phyloP scores from a whole-genome alignment of 2,329 filamentous ascomycete species.

The Alternaria incomplexa region DNA sequence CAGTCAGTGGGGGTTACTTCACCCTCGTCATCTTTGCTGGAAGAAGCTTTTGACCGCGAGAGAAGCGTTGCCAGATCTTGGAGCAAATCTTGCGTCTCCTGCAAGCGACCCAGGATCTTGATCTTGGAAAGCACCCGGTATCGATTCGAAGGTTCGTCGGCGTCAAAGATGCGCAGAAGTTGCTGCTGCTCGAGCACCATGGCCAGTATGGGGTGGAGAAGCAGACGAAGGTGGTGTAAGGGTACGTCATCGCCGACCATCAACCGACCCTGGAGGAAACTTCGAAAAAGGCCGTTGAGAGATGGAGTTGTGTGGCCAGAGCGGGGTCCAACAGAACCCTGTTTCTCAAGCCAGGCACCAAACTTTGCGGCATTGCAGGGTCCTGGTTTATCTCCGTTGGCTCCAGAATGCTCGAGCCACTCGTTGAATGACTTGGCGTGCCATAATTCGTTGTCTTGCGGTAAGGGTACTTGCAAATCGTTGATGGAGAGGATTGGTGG shows the following conservation, averaged over 20 bases:
- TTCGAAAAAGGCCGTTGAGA: constrained; percentile 7
- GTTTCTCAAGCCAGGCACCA: constrained; percentile 1
- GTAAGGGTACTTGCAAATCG: constrained; percentile 7
- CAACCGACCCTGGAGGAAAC: constrained; percentile 8
- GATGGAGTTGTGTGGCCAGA: neutral
- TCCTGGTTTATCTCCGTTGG: neutral
- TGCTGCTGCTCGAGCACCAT: constrained; percentile 11
- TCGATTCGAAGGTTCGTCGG: constrained; percentile 4
- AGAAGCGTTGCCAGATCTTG: constrained; percentile 7
- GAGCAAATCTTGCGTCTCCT: constrained; percentile 8
- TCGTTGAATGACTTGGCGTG: constrained; percentile 2
- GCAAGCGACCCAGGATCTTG: constrained; percentile 4
- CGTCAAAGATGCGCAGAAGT: constrained; percentile 9
- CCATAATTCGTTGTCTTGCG: neutral
- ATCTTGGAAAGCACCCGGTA: constrained; percentile 6
- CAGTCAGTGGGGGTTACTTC: neutral
- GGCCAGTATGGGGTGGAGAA: constrained; percentile 8
- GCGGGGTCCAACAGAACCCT: neutral
- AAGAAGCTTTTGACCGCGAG: neutral
- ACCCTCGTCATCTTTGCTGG: neutral
- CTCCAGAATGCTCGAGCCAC: neutral
- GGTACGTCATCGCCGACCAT: neutral
- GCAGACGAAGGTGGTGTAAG: constrained; percentile 6
- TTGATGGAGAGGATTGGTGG: constrained; percentile 5
- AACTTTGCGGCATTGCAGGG: neutral